These are phyloP conservation scores for Cyberlindnera veronae DNA, from an alignment of 805 yeast species.

Conservation along the genomic window DNA sequence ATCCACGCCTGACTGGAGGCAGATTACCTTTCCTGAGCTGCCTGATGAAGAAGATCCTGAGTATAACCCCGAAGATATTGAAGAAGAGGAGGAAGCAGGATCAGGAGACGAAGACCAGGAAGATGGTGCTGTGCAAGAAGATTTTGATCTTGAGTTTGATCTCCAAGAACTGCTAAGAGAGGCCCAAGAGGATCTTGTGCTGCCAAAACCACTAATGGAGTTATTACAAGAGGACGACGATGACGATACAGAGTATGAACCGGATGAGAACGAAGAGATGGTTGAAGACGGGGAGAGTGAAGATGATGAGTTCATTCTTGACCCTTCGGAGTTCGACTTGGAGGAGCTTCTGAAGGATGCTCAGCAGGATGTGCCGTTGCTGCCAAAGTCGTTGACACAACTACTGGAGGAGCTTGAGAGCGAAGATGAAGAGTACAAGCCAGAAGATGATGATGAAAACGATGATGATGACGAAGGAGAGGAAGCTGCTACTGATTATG, in stretches of 20 bases:
- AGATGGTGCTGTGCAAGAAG: conserved; percentile 2
- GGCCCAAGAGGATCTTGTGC: background rate
- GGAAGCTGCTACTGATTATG: background rate
- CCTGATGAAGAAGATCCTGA: conserved; percentile 15
- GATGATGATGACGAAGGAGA: conserved; percentile 11
- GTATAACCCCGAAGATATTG: conserved; percentile 12
- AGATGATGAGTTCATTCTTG: conserved; percentile 2
- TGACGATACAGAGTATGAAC: conserved; percentile 14
- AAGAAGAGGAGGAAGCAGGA: conserved; percentile 8
- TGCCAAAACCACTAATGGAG: background rate
- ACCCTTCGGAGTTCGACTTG: conserved; percentile 6
- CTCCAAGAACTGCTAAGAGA: conserved; percentile 1
- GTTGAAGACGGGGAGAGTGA: conserved; percentile 4
- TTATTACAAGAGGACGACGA: conserved; percentile 6
- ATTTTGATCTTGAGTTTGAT: conserved; percentile 1
- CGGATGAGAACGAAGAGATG: conserved; percentile 5
- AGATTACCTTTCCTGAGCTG: conserved; percentile 5
- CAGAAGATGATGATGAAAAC: conserved; percentile 8
- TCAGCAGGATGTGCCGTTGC: conserved; percentile 4
- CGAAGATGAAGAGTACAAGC: conserved; percentile 12
- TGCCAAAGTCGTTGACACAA: conserved; percentile 8
- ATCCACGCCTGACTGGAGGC: conserved; percentile 12
- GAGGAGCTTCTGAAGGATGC: conserved; percentile 10
- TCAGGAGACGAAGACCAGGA: conserved; percentile 1
- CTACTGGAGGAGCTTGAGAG: conserved; percentile 10